phyloP scores from a whole-genome alignment of 2,329 filamentous ascomycete genomes.

The Fusarium metavorans region DNA sequence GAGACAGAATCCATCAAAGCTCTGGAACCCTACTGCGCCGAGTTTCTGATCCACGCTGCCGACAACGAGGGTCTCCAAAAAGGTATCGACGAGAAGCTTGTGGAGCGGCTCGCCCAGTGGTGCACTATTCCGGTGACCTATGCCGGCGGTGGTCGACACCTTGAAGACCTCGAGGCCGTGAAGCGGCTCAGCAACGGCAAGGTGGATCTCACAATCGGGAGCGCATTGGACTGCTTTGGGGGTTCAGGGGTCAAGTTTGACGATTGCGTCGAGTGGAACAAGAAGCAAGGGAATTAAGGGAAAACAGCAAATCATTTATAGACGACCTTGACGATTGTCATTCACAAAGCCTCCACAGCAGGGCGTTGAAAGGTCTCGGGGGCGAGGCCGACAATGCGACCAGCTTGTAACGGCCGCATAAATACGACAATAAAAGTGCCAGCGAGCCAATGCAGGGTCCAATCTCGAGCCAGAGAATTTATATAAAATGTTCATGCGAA shows the following conservation, averaged over 20 bases:
- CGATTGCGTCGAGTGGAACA: constrained; percentile 92
- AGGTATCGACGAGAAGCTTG: constrained; percentile 89
- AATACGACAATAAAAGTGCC: constrained; percentile 7
- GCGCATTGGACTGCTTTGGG: constrained; percentile 95
- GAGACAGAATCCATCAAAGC: constrained; percentile 78
- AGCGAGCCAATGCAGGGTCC: constrained; percentile 23
- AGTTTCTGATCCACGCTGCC: constrained; percentile 96
- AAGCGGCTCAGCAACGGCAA: constrained; percentile 81
- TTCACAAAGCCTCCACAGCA: not conserved
- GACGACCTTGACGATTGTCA: not conserved
- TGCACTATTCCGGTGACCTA: constrained; percentile 95
- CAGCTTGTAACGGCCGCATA: constrained; percentile 19
- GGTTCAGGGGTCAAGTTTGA: constrained; percentile 87
- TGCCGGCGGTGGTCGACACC: constrained; percentile 87
- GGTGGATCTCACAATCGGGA: constrained; percentile 95
- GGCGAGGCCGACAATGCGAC: constrained; percentile 12
- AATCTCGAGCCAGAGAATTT: constrained; percentile 1
- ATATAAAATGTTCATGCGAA: not conserved
- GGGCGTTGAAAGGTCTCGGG: not conserved
- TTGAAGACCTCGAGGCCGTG: constrained; percentile 86
- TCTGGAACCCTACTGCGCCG: constrained; percentile 92
- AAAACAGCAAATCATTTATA: constrained; percentile 11
- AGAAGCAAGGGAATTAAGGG: constrained; percentile 51
- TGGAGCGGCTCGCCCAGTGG: constrained; percentile 82
- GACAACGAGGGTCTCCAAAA: constrained; percentile 95